phyloP scores from a whole-genome alignment of 2,329 filamentous ascomycete genomes.

The Penicillium sclerotiorum region DNA sequence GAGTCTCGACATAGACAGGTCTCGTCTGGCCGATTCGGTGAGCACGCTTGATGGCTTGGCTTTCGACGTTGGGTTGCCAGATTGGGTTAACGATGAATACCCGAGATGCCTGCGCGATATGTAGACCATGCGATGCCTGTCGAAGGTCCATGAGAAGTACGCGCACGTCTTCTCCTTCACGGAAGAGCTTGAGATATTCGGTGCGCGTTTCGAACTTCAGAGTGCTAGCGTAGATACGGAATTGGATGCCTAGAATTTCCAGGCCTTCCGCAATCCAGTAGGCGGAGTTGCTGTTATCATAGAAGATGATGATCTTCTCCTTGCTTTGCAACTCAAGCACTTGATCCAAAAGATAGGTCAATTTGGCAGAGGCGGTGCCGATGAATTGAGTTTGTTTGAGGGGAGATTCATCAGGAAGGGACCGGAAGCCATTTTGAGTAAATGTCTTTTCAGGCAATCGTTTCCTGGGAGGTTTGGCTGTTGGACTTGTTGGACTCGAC shows the following conservation, averaged over 20 bases:
- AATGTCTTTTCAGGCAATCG: constrained; percentile 40
- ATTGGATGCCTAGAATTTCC: constrained; percentile 68
- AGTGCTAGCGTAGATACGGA: constrained; percentile 58
- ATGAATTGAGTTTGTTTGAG: constrained; percentile 65
- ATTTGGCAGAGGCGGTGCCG: constrained; percentile 83
- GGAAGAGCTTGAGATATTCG: constrained; percentile 78
- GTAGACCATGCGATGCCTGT: constrained; percentile 84
- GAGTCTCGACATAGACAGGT: constrained; percentile 80
- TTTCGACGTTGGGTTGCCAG: constrained; percentile 79
- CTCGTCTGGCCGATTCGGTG: constrained; percentile 82
- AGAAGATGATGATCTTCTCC: constrained; percentile 92
- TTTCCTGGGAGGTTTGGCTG: too few species aligned
- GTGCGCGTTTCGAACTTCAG: constrained; percentile 66
- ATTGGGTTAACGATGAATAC: constrained; percentile 91
- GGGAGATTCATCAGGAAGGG: constrained; percentile 48
- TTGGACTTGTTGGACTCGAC: too few species aligned
- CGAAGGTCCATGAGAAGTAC: constrained; percentile 90
- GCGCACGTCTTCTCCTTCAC: constrained; percentile 67
- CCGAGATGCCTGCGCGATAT: constrained; percentile 78
- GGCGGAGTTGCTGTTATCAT: constrained; percentile 83
- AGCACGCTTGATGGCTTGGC: constrained; percentile 87
- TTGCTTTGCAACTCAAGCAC: constrained; percentile 67
- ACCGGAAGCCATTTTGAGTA: constrained; percentile 28
- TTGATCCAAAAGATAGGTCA: constrained; percentile 79
- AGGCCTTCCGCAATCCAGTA: constrained; percentile 83